Evolutionary conservation across 2,329 filamentous ascomycete genomes (phyloP).

Genomic region (Sclerotinia glacialis): DNA sequence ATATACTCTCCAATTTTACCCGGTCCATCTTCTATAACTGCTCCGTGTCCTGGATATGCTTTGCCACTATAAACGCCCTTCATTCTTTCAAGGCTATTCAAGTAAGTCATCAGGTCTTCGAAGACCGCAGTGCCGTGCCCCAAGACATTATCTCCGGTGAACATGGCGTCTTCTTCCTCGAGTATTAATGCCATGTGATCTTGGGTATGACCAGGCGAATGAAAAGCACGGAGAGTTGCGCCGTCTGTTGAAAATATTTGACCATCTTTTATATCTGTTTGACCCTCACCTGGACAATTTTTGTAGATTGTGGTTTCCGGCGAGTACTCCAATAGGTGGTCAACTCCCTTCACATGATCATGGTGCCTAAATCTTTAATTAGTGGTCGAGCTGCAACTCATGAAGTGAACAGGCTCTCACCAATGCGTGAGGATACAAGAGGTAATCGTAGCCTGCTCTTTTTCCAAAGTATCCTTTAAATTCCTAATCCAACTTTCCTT

Average conservation of each 20-base stretch:
- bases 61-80: conserved; percentile 59
- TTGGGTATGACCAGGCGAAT: conserved; percentile 70
- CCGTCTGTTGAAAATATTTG: conserved; percentile 56
- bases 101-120: conserved; percentile 69
- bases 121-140: conserved; percentile 86
- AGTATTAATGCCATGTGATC: conserved; percentile 81
- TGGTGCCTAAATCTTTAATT: conserved; percentile 49
- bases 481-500: conserved; percentile 65
- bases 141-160: conserved; percentile 85
- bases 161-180: conserved; percentile 75
- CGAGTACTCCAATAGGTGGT: conserved; percentile 63
- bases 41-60: conserved; percentile 86
- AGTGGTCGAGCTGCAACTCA: background rate
- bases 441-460: conserved; percentile 68
- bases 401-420: conserved; percentile 38
- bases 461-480: conserved; percentile 60
- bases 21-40: conserved; percentile 69
- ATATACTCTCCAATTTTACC: conserved; percentile 80
- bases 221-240: conserved; percentile 63
- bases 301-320: conserved; percentile 66
- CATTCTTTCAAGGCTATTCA: conserved; percentile 70
- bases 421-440: conserved; percentile 81
- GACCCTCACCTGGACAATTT: conserved; percentile 53
- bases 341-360: conserved; percentile 78
- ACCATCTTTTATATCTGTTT: conserved; percentile 54